Percentiles rank a stretch among this genome's conserved stretches.
These are phyloP conservation scores for Phytophthora meadii DNA, from an alignment of 352 stramenopile species.

Conservation along the genomic window DNA sequence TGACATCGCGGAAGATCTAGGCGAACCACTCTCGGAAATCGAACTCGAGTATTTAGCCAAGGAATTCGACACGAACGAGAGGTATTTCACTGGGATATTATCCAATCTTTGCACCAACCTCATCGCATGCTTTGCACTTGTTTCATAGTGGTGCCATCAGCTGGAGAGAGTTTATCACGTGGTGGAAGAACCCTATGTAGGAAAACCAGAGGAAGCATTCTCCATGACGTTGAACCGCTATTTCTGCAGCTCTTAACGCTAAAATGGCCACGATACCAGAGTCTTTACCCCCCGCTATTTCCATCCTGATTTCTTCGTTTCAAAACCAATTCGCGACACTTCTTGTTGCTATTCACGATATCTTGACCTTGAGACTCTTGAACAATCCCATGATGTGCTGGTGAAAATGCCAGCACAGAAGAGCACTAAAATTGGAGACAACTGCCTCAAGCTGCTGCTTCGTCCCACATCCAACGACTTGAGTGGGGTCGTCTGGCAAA, in stretches of 20 bases:
- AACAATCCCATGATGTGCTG: constrained; percentile 35
- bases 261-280: not conserved
- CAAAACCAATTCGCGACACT: constrained; percentile 35
- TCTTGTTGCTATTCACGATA: not conserved
- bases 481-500: constrained; percentile 29
- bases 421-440: constrained; percentile 40
- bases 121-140: constrained; percentile 14
- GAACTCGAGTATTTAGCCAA: constrained; percentile 77
- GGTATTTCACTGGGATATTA: constrained; percentile 27
- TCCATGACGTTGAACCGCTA: constrained; percentile 27
- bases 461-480: constrained; percentile 22
- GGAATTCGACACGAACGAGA: constrained; percentile 76
- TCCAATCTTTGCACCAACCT: not conserved
- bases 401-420: constrained; percentile 32
- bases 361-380: constrained; percentile 23
- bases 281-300: constrained; percentile 21
- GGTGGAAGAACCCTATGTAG: constrained; percentile 73
- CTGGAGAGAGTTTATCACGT: constrained; percentile 82
- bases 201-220: constrained; percentile 7
- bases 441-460: constrained; percentile 20
- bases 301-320: constrained; percentile 28
- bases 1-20: constrained; percentile 78
- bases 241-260: constrained; percentile 35
- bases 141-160: constrained; percentile 63
- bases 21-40: constrained; percentile 74